Evolutionary conservation across 805 yeast genomes (phyloP).

Genomic region (Brettanomyces custersianus): DNA sequence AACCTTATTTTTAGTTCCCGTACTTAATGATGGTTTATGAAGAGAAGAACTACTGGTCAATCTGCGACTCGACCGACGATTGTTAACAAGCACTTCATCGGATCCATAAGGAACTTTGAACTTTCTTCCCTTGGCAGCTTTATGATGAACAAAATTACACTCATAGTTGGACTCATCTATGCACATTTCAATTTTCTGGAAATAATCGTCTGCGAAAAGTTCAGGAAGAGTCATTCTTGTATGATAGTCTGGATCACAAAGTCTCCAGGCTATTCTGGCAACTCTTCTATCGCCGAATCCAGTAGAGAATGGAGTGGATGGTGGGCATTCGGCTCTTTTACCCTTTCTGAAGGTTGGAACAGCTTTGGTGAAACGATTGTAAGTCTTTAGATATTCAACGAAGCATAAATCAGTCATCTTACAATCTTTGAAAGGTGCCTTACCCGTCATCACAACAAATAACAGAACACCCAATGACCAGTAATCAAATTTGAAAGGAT

Average conservation of each 20-base stretch:
- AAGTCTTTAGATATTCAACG: conserved; percentile 41
- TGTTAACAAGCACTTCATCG: conserved; percentile 4
- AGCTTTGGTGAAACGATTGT: conserved; percentile 29
- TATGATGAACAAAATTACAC: conserved; percentile 17
- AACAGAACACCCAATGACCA: conserved; percentile 69
- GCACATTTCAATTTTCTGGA: conserved; percentile 50
- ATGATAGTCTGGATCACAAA: conserved; percentile 53
- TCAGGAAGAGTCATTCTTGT: conserved; percentile 47
- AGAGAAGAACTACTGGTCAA: neutral
- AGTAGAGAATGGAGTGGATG: conserved; percentile 24
- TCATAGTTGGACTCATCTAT: conserved; percentile 32
- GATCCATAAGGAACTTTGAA: conserved; percentile 6
- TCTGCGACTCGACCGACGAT: neutral
- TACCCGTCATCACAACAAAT: conserved; percentile 48
- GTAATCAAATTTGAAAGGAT: conserved; percentile 60
- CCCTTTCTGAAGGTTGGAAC: conserved; percentile 36
- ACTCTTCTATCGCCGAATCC: conserved; percentile 13
- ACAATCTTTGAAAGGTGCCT: conserved; percentile 53
- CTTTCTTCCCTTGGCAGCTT: conserved; percentile 2
- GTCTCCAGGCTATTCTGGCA: conserved; percentile 44
- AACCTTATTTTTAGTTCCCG: neutral
- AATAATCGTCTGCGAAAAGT: conserved; percentile 58
- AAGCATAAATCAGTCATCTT: conserved; percentile 36
- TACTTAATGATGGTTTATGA: neutral
- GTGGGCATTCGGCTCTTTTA: conserved; percentile 47